Conservation (phyloP, 2,329 filamentous ascomycete genomes). For the Fusarium mexicanum region DNA sequence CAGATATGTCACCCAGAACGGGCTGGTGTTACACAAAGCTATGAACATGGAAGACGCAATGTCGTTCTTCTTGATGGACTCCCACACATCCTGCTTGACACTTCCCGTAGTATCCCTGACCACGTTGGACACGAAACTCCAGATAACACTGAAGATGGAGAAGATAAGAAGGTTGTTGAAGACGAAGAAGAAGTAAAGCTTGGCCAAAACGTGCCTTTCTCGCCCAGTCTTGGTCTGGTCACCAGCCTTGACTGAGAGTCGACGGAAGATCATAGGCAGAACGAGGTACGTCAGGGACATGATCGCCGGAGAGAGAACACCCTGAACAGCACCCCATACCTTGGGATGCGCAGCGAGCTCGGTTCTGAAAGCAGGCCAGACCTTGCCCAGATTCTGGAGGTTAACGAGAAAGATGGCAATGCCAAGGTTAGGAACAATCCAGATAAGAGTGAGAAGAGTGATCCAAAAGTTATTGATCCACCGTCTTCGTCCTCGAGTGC, state of each 20-base stretch:
- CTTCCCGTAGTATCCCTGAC: constrained; percentile 61
- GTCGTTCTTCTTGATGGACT: constrained; percentile 71
- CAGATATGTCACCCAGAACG: constrained; percentile 95
- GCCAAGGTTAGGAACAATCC: constrained; percentile 91
- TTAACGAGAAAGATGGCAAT: constrained; percentile 95
- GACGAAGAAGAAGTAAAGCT: constrained; percentile 94
- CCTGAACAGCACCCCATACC: constrained; percentile 89
- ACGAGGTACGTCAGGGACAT: constrained; percentile 89
- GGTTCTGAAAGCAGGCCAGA: constrained; percentile 80
- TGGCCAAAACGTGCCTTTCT: constrained; percentile 88
- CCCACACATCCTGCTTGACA: constrained; percentile 70
- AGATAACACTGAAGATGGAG: constrained; percentile 87
- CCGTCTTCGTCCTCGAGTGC: constrained; percentile 75
- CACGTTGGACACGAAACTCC: constrained; percentile 75
- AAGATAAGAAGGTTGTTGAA: constrained; percentile 98
- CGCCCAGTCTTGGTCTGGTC: constrained; percentile 92
- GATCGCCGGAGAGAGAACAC: constrained; percentile 87
- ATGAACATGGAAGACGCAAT: constrained; percentile 72
- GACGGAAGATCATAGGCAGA: constrained; percentile 90
- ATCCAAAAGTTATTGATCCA: constrained; percentile 89
- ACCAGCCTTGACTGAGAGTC: constrained; percentile 82
- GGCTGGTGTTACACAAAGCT: constrained; percentile 82
- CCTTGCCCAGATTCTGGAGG: constrained; percentile 77
- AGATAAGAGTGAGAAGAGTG: constrained; percentile 79
- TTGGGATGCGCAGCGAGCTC: constrained; percentile 70